A percentile compares a stretch with the other conserved stretches of the same genome.
phyloP scores from a whole-genome alignment of 192 early-diverging fungal species.

The Geranomyces variabilis region DNA sequence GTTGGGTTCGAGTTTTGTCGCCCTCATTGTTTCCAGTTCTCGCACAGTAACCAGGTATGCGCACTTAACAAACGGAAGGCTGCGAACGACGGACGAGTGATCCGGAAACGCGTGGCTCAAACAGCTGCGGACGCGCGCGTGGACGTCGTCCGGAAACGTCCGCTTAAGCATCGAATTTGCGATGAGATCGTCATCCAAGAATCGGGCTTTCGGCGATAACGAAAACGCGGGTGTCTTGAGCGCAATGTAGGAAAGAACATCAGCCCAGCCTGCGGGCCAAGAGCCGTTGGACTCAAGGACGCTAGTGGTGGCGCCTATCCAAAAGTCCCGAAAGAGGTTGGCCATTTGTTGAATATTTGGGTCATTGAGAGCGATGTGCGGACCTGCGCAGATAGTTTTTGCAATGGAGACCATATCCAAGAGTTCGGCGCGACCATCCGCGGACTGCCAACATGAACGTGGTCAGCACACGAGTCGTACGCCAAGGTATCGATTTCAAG shows the following conservation, averaged over 20 bases:
- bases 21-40: constrained; percentile 81
- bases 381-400: constrained; percentile 44
- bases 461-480: too few species aligned
- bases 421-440: constrained; percentile 27
- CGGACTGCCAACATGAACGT: not conserved
- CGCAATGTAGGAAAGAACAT: constrained; percentile 72
- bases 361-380: constrained; percentile 22
- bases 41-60: constrained; percentile 84
- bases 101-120: constrained; percentile 62
- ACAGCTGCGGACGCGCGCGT: constrained; percentile 60
- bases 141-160: constrained; percentile 57
- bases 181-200: constrained; percentile 85
- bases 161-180: constrained; percentile 81
- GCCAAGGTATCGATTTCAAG: too few species aligned
- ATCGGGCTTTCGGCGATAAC: constrained; percentile 68
- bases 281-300: constrained; percentile 73
- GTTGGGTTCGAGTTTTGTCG: constrained; percentile 51
- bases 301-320: constrained; percentile 84
- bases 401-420: constrained; percentile 39
- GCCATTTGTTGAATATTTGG: constrained; percentile 53
- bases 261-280: constrained; percentile 78
- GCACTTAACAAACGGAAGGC: constrained; percentile 69
- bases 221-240: constrained; percentile 83
- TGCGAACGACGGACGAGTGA: constrained; percentile 57
- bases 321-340: constrained; percentile 82